Conservation (phyloP, 1,139 yeast genomes). For the Magnusiomyces tetraspermus region DNA sequence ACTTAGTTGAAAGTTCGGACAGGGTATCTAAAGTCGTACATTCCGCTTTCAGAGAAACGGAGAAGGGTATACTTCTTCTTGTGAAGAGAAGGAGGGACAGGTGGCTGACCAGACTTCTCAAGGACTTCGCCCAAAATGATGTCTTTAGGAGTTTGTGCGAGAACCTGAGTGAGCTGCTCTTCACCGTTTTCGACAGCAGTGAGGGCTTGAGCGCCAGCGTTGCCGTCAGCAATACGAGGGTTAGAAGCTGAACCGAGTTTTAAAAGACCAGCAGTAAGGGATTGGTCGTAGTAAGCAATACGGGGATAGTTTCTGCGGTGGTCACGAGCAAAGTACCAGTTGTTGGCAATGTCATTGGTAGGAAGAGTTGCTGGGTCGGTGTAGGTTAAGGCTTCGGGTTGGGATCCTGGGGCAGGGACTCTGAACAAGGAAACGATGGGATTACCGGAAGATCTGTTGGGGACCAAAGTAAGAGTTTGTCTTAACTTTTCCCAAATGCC, state of each 20-base stretch:
- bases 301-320: constrained; percentile 72
- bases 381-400: constrained; percentile 48
- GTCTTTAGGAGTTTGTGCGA: constrained; percentile 37
- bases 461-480: constrained; percentile 53
- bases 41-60: constrained; percentile 61
- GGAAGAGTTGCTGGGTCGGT: constrained; percentile 70
- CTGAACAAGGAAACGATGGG: constrained; percentile 65
- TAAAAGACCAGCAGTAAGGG: constrained; percentile 65
- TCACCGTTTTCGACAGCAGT: constrained; percentile 39
- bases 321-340: constrained; percentile 65
- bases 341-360: constrained; percentile 62
- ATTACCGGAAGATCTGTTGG: constrained; percentile 81
- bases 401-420: constrained; percentile 65
- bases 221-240: constrained; percentile 67
- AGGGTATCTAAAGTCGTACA: constrained; percentile 57
- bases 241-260: constrained; percentile 53
- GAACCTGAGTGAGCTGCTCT: constrained; percentile 46
- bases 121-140: constrained; percentile 55
- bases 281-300: constrained; percentile 57
- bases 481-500: constrained; percentile 80
- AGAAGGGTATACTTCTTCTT: constrained; percentile 51
- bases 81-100: constrained; percentile 59
- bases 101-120: constrained; percentile 59
- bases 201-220: constrained; percentile 62
- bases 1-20: constrained; percentile 51